phyloP scores from a whole-genome alignment of 2,329 filamentous ascomycete genomes.

The Biscogniauxia mediterranea region DNA sequence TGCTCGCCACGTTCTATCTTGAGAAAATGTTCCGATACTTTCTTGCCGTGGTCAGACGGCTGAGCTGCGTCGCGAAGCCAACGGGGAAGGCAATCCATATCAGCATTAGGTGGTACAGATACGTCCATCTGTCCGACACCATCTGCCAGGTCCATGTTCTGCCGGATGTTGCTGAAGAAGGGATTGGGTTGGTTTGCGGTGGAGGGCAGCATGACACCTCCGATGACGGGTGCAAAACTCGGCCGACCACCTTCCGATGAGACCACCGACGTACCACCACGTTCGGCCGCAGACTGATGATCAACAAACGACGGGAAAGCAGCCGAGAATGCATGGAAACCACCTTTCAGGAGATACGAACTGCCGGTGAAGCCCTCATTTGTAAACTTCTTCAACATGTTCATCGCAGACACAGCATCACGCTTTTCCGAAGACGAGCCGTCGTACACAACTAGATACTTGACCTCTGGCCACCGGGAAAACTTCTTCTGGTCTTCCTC shows the following conservation, averaged over 20 bases:
- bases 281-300: conserved; percentile 43
- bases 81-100: conserved; percentile 57
- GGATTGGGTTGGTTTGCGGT: conserved; percentile 71
- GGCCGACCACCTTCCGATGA: conserved; percentile 45
- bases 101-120: conserved; percentile 44
- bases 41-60: conserved; percentile 69
- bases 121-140: conserved; percentile 83
- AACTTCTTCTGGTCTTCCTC: conserved; percentile 70
- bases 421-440: conserved; percentile 71
- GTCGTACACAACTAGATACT: conserved; percentile 86
- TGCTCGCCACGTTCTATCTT: conserved; percentile 82
- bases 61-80: conserved; percentile 76
- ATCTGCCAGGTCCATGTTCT: conserved; percentile 92
- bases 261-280: conserved; percentile 47
- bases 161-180: conserved; percentile 94
- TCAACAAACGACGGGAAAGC: conserved; percentile 67
- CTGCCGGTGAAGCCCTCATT: conserved; percentile 77
- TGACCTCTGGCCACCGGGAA: conserved; percentile 69
- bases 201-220: conserved; percentile 79
- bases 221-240: conserved; percentile 72
- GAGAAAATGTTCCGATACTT: conserved; percentile 79
- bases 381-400: conserved; percentile 91
- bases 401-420: conserved; percentile 76
- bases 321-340: conserved; percentile 71
- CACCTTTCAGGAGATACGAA: conserved; percentile 75